A percentile compares a stretch with the other conserved stretches of the same genome.
phyloP scores from a whole-genome alignment of 352 stramenopile genomes.

The Pythium aquatile region DNA sequence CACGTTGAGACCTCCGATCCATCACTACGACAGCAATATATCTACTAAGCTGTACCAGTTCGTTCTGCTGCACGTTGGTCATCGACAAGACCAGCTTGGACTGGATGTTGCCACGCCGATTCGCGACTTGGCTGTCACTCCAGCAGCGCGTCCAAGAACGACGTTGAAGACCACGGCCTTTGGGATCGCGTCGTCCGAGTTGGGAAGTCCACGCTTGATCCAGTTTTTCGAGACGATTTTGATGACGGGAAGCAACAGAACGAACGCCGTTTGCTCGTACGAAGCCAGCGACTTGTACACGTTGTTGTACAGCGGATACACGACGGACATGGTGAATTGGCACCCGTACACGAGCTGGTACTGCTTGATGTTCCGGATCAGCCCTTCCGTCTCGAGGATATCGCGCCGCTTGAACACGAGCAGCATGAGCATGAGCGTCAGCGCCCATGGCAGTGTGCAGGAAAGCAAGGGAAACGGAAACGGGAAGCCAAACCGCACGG shows the following conservation, averaged over 20 bases:
- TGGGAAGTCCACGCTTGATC: slow-evolving; percentile 15
- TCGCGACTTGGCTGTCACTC: no score
- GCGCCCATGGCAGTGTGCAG: neutral
- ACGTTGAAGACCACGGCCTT: slow-evolving; percentile 45
- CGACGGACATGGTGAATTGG: slow-evolving; percentile 4
- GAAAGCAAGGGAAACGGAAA: slow-evolving; percentile 5
- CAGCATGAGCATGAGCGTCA: neutral
- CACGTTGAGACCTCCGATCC: no score
- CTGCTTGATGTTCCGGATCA: neutral
- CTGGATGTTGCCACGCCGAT: no score
- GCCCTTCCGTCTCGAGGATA: neutral
- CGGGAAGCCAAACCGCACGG: slow-evolving; percentile 7
- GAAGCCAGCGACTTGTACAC: slow-evolving; percentile 26
- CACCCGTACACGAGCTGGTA: slow-evolving; percentile 4
- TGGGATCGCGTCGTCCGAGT: slow-evolving; percentile 30
- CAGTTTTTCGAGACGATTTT: slow-evolving; percentile 40
- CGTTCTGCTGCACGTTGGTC: no score
- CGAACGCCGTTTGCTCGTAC: slow-evolving; percentile 23
- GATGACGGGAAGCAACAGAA: slow-evolving; percentile 36
- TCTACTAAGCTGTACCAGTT: no score
- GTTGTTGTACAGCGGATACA: slow-evolving; percentile 42
- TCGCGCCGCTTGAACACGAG: neutral
- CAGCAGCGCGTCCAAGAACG: no score
- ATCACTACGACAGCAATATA: no score
- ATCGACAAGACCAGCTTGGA: no score